These are phyloP conservation scores for Rosa chinensis DNA, from an alignment of 306 rosid genomes.

Conservation along the genomic window DNA sequence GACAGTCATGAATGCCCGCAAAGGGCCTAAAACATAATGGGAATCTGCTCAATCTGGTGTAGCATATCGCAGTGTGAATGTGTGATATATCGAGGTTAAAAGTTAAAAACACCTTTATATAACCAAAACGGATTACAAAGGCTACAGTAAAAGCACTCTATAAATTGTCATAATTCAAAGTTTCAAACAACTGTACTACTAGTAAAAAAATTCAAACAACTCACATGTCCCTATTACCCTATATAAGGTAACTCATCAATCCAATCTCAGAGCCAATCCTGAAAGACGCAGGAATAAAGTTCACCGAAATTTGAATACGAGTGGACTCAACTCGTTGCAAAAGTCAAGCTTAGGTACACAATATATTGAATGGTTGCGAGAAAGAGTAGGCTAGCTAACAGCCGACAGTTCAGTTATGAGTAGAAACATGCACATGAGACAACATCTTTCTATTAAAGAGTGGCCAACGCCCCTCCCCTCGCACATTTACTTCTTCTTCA, in stretches of 20 bases:
- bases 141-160: too few species aligned
- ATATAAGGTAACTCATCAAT: background rate
- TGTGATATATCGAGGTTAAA: too few species aligned
- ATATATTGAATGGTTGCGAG: background rate
- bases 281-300: background rate
- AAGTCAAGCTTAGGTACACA: background rate
- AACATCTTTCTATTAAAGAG: constrained; percentile 3
- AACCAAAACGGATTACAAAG: too few species aligned
- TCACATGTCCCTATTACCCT: background rate
- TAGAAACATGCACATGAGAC: background rate
- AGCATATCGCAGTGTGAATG: too few species aligned
- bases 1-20: too few species aligned
- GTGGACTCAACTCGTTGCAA: background rate
- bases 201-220: background rate
- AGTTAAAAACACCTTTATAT: too few species aligned
- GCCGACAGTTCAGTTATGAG: constrained; percentile 8
- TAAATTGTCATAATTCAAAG: background rate
- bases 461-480: constrained; percentile 18
- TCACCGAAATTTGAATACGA: background rate
- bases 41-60: too few species aligned
- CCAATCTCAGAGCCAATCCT: background rate
- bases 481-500: constrained; percentile 22
- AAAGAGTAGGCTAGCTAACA: background rate
- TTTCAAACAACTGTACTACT: background rate
- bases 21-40: too few species aligned